Base-by-base conservation (phyloP, 2,329 filamentous ascomycete species). In the Colletotrichum sp. region DNA sequence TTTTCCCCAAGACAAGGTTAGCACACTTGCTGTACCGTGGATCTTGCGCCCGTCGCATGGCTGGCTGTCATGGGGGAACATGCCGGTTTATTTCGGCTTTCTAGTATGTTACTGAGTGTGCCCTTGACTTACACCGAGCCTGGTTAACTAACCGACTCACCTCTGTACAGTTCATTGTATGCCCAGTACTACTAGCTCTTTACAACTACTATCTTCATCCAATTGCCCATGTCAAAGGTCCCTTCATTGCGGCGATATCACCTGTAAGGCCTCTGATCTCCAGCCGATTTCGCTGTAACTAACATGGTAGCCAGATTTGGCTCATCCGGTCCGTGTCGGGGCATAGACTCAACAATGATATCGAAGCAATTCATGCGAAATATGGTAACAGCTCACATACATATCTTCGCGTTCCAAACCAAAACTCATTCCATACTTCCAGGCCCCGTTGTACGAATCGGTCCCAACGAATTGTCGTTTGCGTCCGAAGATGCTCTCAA, bases 311-410 rank as follows among this genome's bases (percentile, higher is more conserved):
- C 0, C n/a, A 74, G 66, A 58, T 74, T n/a, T 74, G 71, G 71
- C 58, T 74, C 18, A 70, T 74, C 2, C 18, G 43, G 18, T 70
- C 71, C 5, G 66, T 65, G 0, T 70, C 71, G 0, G 66, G 56
- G 22, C 71, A 74, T 5, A 43, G 71, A 6, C 71, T 74, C 5
- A 74, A 74, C 48, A 70, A 58, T n/a, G 71, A 74, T 7, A 70
- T 74, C 8, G 66, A 74, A 58, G 13, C 12, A n/a, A 13, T 70
- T 10, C 66, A 70, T 18, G 58, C 66, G 13, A 9, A 70, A 56
- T 74, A 74, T 12, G 71, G 71, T 74, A 25, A 43, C 22, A 2
- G 4, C 2, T 64, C n/a, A 10, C 2, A 6, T 10, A 34, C 8
- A 8, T 8, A 39, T 39, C 8, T 16, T 39, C 8, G 6, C 6